phyloP scores from a whole-genome alignment of 768 basidiomycete genomes.

The Russula compacta region DNA sequence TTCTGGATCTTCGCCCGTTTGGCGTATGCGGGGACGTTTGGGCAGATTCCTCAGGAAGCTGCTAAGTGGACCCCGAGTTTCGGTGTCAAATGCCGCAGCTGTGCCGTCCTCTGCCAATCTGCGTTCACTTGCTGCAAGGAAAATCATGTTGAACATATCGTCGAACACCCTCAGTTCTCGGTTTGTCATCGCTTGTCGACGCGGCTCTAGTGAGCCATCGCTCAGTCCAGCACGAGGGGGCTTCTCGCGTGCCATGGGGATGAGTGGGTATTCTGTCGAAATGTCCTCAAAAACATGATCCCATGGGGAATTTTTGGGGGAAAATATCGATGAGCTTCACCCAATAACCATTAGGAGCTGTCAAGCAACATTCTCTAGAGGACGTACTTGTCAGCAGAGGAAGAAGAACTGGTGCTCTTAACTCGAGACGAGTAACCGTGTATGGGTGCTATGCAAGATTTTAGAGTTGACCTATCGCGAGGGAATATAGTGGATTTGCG shows the following conservation, averaged over 20 bases:
- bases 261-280: slow-evolving; percentile 23
- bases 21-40: slow-evolving; percentile 30
- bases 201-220: slow-evolving; percentile 17
- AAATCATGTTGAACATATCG: slow-evolving; percentile 67
- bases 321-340: slow-evolving; percentile 23
- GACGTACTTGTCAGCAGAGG: slow-evolving; percentile 9
- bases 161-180: slow-evolving; percentile 58
- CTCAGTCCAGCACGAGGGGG: not conserved
- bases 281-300: slow-evolving; percentile 46
- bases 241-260: slow-evolving; percentile 8
- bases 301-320: slow-evolving; percentile 33
- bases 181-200: slow-evolving; percentile 56
- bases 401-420: not conserved
- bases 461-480: not conserved
- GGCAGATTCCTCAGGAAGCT: slow-evolving; percentile 50
- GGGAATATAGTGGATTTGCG: not conserved
- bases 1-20: slow-evolving; percentile 27
- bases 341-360: not conserved
- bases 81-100: not conserved
- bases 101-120: slow-evolving; percentile 17
- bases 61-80: slow-evolving; percentile 14
- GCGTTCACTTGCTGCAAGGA: slow-evolving; percentile 37
- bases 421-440: slow-evolving; percentile 9
- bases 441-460: not conserved
- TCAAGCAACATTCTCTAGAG: not conserved